Base-by-base conservation (phyloP, 2,329 filamentous ascomycete species). In the Pyrenophora graminea region DNA sequence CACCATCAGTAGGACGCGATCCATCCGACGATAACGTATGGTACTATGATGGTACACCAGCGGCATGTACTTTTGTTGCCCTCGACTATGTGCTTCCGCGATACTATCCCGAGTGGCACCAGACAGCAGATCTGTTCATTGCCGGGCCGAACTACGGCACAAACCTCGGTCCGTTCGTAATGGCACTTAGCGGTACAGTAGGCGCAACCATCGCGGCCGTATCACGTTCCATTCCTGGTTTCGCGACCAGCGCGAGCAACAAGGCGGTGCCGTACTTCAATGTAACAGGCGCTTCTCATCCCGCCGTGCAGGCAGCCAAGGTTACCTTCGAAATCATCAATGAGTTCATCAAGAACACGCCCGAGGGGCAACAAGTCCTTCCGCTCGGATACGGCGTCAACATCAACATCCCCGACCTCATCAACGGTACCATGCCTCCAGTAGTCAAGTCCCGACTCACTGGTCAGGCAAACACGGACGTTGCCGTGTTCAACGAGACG, bases 11-110 rank as follows among this genome's bases (percentile, higher is more conserved):
- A 19, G 82, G 83, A 39, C 73, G 69, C 13, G 81, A 84, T 56
- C 81, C 80, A 10, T 63, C 67, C 17, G 79, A 84, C 49, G 71
- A 72, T 45, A 76, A 82, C 53, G 82, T 85, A 56, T 85, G 80
- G 80, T 84, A 85, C 62, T 85, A 84, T 68, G 82, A 84, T 45
- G 82, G 82, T 18, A 85, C 82, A 0, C 80, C 82, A 0, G 80
- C 80, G 0, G 78, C 81, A 0, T 81, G 79, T 58, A 81, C 80
- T 1, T 80, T 83, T 50, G 79, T 85, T 4, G 81, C 77, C 2
- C 74, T 84, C 5, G 81, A 84, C 70, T 82, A 80, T 38, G 79
- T 85, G 7, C 71, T 84, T 13, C 81, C 81, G 4, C 59, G 59
- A 3, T 59, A 67, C 50, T 66, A 65, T 23, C 53, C 56, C 1